A percentile compares a stretch with the other conserved stretches of the same genome.
Conservation (phyloP, 441 rosid species). For the Viola pubescens region DNA sequence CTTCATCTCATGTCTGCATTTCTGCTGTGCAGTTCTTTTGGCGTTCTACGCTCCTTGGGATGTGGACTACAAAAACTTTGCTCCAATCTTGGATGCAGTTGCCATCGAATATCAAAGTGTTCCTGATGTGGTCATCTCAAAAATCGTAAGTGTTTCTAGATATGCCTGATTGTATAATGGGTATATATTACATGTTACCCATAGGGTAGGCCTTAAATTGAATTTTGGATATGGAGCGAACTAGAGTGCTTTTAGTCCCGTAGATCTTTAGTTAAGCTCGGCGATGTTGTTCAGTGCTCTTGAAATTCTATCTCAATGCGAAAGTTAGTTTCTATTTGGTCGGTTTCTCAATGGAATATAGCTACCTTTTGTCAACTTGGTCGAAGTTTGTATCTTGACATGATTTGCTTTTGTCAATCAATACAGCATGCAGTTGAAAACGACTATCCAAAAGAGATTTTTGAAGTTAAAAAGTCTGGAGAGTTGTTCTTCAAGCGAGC, state of each 20-base stretch:
- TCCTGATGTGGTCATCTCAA: constrained; percentile 58
- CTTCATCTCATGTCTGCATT: too few relatives aligned
- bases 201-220: too few relatives aligned
- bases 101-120: constrained; percentile 57
- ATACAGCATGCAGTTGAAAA: constrained; percentile 81
- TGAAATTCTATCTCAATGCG: too few relatives aligned
- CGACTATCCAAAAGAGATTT: constrained; percentile 51
- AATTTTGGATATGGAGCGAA: too few relatives aligned
- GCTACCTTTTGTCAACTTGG: background rate
- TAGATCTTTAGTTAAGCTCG: background rate
- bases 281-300: background rate
- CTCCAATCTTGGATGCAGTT: constrained; percentile 91
- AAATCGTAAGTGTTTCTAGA: constrained; percentile 49
- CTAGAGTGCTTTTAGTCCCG: too few relatives aligned
- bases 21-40: constrained; percentile 53
- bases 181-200: background rate
- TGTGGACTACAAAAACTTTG: constrained; percentile 85
- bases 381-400: too few relatives aligned
- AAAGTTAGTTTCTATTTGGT: background rate
- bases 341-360: background rate
- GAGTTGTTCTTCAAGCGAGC: constrained; percentile 73
- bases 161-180: background rate
- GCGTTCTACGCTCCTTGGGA: constrained; percentile 99
- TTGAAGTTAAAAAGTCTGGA: constrained; percentile 76
- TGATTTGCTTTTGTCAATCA: background rate